Evolutionary conservation across 192 early-diverging fungal species (phyloP).

Genomic region (Gamsiella multidivaricata): DNA sequence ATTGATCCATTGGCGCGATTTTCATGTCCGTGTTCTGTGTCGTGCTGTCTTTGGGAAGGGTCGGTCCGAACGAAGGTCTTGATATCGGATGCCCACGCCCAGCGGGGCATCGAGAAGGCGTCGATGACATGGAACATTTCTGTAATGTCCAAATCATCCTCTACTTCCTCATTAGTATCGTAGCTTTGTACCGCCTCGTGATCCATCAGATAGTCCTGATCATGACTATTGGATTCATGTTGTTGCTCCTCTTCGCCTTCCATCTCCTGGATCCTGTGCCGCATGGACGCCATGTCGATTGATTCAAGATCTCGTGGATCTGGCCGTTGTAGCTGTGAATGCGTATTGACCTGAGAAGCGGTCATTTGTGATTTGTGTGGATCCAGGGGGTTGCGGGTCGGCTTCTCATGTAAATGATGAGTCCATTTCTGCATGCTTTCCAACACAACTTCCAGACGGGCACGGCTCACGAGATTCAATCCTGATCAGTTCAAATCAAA

Average conservation of each 20-base stretch:
- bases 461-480: constrained; percentile 30
- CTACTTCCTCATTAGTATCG: constrained; percentile 33
- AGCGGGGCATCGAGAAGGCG: constrained; percentile 80
- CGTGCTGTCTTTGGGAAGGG: background rate
- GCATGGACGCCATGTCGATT: constrained; percentile 49
- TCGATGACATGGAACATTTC: constrained; percentile 74
- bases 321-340: constrained; percentile 5
- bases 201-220: background rate
- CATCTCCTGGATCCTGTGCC: constrained; percentile 62
- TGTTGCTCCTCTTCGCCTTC: constrained; percentile 37
- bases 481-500: constrained; percentile 17
- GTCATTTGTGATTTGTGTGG: constrained; percentile 37
- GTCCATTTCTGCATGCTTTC: constrained; percentile 54
- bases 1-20: constrained; percentile 11
- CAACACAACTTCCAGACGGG: constrained; percentile 35
- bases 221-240: background rate
- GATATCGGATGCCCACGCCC: constrained; percentile 71
- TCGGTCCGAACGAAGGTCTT: constrained; percentile 70
- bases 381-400: constrained; percentile 42
- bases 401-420: constrained; percentile 42
- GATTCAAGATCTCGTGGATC: constrained; percentile 15
- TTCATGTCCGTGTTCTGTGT: background rate
- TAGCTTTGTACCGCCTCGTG: constrained; percentile 9
- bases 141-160: constrained; percentile 62
- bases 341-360: background rate